Evolutionary conservation across 176 grass and related monocot genomes (phyloP), one percentile per base, ranked within the genome.

Genomic region (Cenchrus fungigraminus): DNA sequence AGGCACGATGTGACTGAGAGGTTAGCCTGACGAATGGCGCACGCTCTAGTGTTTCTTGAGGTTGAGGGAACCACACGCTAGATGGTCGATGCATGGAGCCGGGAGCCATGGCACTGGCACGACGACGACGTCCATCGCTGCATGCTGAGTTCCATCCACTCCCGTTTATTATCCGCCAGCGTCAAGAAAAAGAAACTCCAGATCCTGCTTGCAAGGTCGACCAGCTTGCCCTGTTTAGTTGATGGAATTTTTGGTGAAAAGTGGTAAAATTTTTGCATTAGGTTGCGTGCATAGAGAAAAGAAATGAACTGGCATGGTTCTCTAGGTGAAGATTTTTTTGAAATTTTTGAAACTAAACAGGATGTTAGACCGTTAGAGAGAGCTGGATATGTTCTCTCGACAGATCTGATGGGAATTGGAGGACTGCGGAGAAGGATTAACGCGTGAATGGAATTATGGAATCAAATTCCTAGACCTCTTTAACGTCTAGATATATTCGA

Each of bases 1-100:
- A 73, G 47, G 67, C 74, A 73, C 45, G 58, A 50, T n/a, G 81
- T 65, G 67, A 65, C n/a, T 12, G 71, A 60, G 65, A 83, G 73
- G 10, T 16, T 78, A 25, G 4, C 80, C 7, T 15, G 2, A 32
- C 71, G 9, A 13, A 51, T 32, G 44, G 44, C 42, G 19, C 74
- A 14, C 9, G 31, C 22, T 58, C 29, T 16, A 8, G 14, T 68
- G 9, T 9, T 40, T 40, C 37, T 40, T 40, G 37, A 40, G 37
- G 37, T 40, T 40, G 37, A 40, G 37, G 37, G 37, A 40, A 40
- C 37, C 37, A 40, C 37, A 40, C 37, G 37, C 37, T 40, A 40
- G 37, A 40, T 40, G 37, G 37, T 40, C 37, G 37, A 40, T 40
- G 37, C 3, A 12, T 59, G 55, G 15, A 73, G 19, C 40, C 22